phyloP scores from a whole-genome alignment of 1,284 basidiomycete genomes.

The Erythrobasidium hasegawianum region DNA sequence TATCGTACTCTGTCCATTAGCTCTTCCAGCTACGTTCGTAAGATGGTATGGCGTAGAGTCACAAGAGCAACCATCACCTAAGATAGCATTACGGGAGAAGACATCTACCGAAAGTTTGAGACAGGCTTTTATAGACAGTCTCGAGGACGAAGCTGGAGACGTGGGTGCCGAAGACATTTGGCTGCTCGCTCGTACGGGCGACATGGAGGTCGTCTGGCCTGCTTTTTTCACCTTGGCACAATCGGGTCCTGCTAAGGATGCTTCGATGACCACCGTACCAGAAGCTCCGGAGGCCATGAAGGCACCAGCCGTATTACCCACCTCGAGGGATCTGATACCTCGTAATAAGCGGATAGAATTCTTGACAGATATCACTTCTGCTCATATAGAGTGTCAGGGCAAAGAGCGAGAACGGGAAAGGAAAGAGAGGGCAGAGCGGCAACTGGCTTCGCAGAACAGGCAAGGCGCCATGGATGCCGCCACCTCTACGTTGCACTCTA shows the following conservation, averaged over 20 bases:
- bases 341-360: neutral
- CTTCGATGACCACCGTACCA: too few relatives aligned
- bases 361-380: neutral
- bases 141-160: neutral
- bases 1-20: constrained; percentile 11
- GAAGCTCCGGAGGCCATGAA: too few relatives aligned
- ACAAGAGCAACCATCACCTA: neutral
- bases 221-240: neutral
- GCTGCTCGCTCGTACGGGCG: neutral
- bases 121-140: neutral
- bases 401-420: constrained; percentile 4
- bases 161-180: neutral
- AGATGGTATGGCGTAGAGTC: constrained; percentile 19
- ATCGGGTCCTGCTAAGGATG: too few relatives aligned
- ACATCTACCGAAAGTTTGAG: neutral
- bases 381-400: constrained; percentile 7
- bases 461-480: neutral
- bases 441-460: neutral
- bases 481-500: neutral
- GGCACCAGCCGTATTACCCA: too few relatives aligned
- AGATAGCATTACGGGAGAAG: neutral
- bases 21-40: constrained; percentile 10
- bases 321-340: neutral
- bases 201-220: neutral
- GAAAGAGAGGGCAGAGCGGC: constrained; percentile 7